phyloP scores from a whole-genome alignment of 1,284 basidiomycete genomes.

The Xerocomus minutiporus region DNA sequence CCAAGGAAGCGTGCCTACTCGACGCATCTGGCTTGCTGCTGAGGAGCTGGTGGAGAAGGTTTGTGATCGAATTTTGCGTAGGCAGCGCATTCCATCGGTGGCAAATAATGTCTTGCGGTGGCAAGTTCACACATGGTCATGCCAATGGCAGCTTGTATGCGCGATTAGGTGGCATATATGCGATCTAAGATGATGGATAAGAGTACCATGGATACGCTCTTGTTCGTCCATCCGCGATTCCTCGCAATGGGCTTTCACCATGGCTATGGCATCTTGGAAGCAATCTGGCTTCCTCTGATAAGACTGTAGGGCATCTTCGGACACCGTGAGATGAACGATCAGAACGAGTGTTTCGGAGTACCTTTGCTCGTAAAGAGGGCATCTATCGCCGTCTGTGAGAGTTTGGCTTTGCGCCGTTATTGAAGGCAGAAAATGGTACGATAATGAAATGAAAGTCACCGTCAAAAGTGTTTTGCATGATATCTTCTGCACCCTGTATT shows the following conservation, averaged over 20 bases:
- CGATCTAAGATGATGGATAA: slow-evolving; percentile 1
- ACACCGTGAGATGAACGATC: slow-evolving; percentile 12
- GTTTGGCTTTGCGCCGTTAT: slow-evolving; percentile 14
- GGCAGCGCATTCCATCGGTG: slow-evolving; percentile 60
- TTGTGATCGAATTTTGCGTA: slow-evolving; percentile 31
- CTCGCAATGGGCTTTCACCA: slow-evolving; percentile 47
- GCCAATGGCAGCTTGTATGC: slow-evolving; percentile 57
- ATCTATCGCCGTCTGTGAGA: slow-evolving; percentile 15
- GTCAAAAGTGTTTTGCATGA: slow-evolving; percentile 20
- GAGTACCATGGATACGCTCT: slow-evolving; percentile 49
- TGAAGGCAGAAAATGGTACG: slow-evolving; percentile 9
- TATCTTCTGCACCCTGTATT: slow-evolving; percentile 3
- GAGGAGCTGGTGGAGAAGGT: slow-evolving; percentile 6
- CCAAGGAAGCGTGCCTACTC: slow-evolving; percentile 38
- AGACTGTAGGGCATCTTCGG: slow-evolving; percentile 20
- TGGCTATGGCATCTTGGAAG: slow-evolving; percentile 49
- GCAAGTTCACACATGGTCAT: slow-evolving; percentile 74
- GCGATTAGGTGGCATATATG: slow-evolving; percentile 11
- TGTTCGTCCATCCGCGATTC: slow-evolving; percentile 57
- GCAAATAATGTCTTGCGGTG: slow-evolving; percentile 60
- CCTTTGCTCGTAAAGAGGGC: slow-evolving; percentile 18
- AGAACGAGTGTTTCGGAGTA: slow-evolving; percentile 14
- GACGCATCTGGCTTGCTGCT: slow-evolving; percentile 47
- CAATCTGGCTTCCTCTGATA: slow-evolving; percentile 52
- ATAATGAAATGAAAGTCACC: slow-evolving; percentile 19